Conservation (phyloP, 164 flowering plant species). For the Aristolochia fimbriata region DNA sequence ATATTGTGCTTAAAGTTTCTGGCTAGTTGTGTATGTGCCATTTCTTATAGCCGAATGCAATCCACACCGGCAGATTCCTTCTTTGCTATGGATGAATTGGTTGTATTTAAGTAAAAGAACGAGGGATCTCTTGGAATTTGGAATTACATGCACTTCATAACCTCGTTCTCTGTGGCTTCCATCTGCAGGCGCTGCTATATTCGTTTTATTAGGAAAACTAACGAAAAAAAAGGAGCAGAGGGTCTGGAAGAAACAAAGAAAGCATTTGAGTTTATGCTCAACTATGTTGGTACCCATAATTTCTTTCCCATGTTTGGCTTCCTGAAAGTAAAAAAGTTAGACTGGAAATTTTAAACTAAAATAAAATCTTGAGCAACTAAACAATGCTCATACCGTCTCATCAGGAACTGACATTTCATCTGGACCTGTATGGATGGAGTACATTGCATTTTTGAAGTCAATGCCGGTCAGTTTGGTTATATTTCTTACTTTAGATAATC, state of each 20-base stretch:
- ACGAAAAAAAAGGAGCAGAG: slow-evolving; percentile 81
- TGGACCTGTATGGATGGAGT: slow-evolving; percentile 97
- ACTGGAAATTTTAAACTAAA: neutral
- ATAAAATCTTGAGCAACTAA: neutral
- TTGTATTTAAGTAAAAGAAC: no score
- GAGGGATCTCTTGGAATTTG: no score
- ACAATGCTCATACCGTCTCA: neutral
- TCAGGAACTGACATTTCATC: slow-evolving; percentile 86
- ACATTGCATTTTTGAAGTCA: slow-evolving; percentile 74
- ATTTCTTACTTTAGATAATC: neutral
- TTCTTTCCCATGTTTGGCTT: neutral
- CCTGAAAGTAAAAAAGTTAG: neutral
- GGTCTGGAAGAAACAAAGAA: slow-evolving; percentile 93
- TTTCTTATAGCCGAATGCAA: no score
- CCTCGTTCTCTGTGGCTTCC: neutral
- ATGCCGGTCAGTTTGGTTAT: slow-evolving; percentile 47
- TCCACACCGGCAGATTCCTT: neutral
- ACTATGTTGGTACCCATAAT: slow-evolving; percentile 57
- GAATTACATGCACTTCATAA: neutral
- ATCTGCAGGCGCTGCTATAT: slow-evolving; percentile 85
- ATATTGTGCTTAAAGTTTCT: no score
- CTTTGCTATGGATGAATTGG: no score
- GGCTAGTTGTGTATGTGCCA: no score
- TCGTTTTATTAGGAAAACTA: slow-evolving; percentile 75
- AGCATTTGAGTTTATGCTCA: slow-evolving; percentile 94